These are phyloP conservation scores for Vaccinium myrtillus DNA, from an alignment of 148 eudicot species.

Conservation along the genomic window DNA sequence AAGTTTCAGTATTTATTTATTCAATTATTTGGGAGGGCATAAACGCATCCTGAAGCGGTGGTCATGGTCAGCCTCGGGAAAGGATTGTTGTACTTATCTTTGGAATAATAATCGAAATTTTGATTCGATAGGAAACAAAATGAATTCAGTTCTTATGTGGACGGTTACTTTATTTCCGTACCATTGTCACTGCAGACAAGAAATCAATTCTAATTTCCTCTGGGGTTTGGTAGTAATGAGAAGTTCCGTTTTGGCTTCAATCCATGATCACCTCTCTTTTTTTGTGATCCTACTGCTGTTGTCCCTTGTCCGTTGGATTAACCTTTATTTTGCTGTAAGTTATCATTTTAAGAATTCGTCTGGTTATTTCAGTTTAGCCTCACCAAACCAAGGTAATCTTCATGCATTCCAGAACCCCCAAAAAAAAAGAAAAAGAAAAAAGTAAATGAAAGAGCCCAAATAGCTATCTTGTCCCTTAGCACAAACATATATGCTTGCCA, in stretches of 20 bases:
- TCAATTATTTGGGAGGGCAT: neutral
- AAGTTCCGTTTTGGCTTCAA: neutral
- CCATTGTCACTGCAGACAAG: neutral
- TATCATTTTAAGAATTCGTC: neutral
- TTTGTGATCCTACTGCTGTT: neutral
- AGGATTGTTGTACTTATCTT: constrained; percentile 9
- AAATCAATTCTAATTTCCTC: neutral
- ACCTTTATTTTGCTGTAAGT: neutral
- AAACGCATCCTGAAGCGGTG: neutral
- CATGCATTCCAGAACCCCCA: neutral
- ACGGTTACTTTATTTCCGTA: neutral
- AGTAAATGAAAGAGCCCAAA: neutral
- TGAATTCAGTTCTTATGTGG: neutral
- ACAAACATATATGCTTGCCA: neutral
- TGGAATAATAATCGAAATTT: constrained; percentile 8
- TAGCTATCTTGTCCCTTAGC: neutral
- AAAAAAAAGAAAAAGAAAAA: neutral
- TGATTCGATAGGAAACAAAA: constrained; percentile 14
- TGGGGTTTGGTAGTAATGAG: neutral
- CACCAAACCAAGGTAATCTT: neutral
- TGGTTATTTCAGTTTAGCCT: neutral
- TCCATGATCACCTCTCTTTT: neutral
- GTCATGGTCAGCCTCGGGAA: neutral
- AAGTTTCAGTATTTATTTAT: constrained; percentile 1
- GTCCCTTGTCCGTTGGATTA: neutral